A percentile compares a stretch with the other conserved stretches of the same genome.
These are phyloP conservation scores for Euptelea pleiosperma DNA, from an alignment of 164 flowering plant species.

Conservation along the genomic window DNA sequence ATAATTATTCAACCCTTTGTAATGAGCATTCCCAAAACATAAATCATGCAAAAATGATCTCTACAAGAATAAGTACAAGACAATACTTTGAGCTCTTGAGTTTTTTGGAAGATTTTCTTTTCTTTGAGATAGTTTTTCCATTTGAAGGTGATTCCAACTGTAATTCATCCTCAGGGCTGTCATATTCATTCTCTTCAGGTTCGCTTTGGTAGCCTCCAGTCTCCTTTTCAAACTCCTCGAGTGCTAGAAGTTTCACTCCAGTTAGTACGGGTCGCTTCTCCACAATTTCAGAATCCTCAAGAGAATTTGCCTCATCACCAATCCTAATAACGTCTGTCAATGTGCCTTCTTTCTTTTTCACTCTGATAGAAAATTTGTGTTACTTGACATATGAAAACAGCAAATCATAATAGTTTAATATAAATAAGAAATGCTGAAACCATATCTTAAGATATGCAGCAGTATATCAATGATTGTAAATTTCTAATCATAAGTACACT, in stretches of 20 bases:
- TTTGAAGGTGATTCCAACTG: constrained; percentile 16
- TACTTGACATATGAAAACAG: neutral
- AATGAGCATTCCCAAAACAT: neutral
- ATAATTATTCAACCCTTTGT: neutral
- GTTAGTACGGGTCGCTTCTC: constrained; percentile 32
- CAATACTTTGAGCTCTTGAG: constrained; percentile 51
- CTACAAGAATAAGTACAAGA: neutral
- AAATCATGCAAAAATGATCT: constrained; percentile 3
- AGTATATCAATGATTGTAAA: neutral
- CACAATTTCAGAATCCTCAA: constrained; percentile 28
- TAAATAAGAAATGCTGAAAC: neutral
- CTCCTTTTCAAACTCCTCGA: constrained; percentile 65
- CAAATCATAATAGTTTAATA: neutral
- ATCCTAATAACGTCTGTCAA: constrained; percentile 10
- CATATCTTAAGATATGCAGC: neutral
- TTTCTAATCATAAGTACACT: neutral
- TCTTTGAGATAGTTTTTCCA: constrained; percentile 36
- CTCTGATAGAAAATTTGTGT: constrained; percentile 36
- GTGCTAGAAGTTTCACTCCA: constrained; percentile 47
- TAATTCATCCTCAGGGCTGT: constrained; percentile 14
- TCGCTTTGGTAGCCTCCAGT: constrained; percentile 54
- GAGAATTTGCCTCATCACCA: constrained; percentile 18
- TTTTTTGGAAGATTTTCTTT: constrained; percentile 57
- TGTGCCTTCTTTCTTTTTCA: constrained; percentile 40
- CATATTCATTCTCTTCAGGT: constrained; percentile 37